Evolutionary conservation across 306 rosid genomes (phyloP), one percentile per base, ranked within the genome.

Genomic region (Trifolium repens): DNA sequence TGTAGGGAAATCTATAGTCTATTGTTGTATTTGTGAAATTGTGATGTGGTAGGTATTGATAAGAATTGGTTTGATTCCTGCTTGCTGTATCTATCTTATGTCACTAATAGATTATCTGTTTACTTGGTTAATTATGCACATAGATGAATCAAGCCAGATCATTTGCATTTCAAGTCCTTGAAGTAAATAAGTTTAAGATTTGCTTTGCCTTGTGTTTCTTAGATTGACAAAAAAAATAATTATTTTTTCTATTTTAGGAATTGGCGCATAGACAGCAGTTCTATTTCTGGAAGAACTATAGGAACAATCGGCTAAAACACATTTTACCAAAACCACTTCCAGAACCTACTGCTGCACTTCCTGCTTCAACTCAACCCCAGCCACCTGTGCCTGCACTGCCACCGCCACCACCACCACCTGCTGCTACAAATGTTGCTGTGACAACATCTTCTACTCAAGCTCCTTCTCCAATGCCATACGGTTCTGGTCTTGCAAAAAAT

Each of bases 221-320:
- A 81, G 61, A 54, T 71, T 66, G 69, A 57, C 30, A 61, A 49
- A 57, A 70, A 37, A 4, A 30, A 30, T 30, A 0, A 30, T 30
- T 30, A 0, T 7, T 37, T 37, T 68, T n/a, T 67, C 62, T 80
- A 34, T 81, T 47, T 43, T 71, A 94, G 99, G 97, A 94, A 84
- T 83, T 94, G 83, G 89, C 92, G 15, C 99, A 94, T 73, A 84
- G 99, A 77, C 99, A 94, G 80, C 99, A 94, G 78, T 94, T 94
- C 81, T 94, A 92, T 83, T 94, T 84, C 83, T 94, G 99, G 99
- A 94, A 92, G 91, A 94, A 94, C 80, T 94, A 94, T 43, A 78
- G 99, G 80, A 90, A 88, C 89, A 94, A 92, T 71, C 86, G 96
- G 54, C 82, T 94, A 61, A 94, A 94, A 76, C 99, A 94, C 85